A percentile compares a stretch with the other conserved stretches of the same genome.
Conservation (phyloP, 2,329 filamentous ascomycete species). For the Rugonectria rugulosa region DNA sequence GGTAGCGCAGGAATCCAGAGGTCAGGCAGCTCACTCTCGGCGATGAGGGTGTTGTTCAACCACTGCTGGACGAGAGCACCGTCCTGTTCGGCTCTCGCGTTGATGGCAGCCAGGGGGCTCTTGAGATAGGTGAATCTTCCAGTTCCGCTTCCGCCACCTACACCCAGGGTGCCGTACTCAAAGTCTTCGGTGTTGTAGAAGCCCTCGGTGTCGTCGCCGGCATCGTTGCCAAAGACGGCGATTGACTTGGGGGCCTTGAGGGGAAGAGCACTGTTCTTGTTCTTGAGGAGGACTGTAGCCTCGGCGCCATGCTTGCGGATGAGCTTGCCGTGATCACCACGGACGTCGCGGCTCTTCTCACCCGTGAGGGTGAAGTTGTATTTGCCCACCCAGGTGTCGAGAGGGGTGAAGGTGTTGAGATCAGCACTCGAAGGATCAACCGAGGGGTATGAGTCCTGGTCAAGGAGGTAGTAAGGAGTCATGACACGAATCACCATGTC, state of each 20-base stretch:
- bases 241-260: slow-evolving; percentile 63
- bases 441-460: slow-evolving; percentile 55
- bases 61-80: slow-evolving; percentile 55
- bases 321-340: slow-evolving; percentile 62
- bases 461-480: slow-evolving; percentile 59
- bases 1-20: slow-evolving; percentile 59
- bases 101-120: slow-evolving; percentile 49
- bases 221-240: slow-evolving; percentile 62
- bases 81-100: slow-evolving; percentile 55
- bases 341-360: slow-evolving; percentile 58
- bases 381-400: slow-evolving; percentile 51
- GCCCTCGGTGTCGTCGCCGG: slow-evolving; percentile 64
- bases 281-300: slow-evolving; percentile 78
- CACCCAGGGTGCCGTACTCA: slow-evolving; percentile 64
- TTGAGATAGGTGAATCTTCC: slow-evolving; percentile 49
- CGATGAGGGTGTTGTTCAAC: slow-evolving; percentile 56
- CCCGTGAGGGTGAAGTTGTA: slow-evolving; percentile 58
- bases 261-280: slow-evolving; percentile 67
- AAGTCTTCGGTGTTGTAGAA: slow-evolving; percentile 71
- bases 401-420: slow-evolving; percentile 58
- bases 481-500: slow-evolving; percentile 63
- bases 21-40: slow-evolving; percentile 48
- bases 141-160: slow-evolving; percentile 62
- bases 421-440: slow-evolving; percentile 54
- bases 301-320: slow-evolving; percentile 61